phyloP scores from a whole-genome alignment of 2,329 filamentous ascomycete genomes.

The Emmonsiellopsis sp. region DNA sequence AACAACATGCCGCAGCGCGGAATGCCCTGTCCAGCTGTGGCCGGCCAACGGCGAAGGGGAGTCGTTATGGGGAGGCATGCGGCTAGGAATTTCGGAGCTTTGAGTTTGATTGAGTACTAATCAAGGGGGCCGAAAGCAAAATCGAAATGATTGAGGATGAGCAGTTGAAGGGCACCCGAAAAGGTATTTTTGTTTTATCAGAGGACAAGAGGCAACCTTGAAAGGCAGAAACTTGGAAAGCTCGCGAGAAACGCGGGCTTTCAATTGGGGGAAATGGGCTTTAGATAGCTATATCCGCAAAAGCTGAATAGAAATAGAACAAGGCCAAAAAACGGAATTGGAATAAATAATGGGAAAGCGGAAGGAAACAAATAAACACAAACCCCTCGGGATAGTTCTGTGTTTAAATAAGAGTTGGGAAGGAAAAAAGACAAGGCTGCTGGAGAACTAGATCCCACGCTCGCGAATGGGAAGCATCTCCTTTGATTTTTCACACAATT shows the following conservation, averaged over 20 bases:
- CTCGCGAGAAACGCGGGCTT: background rate
- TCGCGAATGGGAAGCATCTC: background rate
- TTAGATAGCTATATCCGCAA: background rate
- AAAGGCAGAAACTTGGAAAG: background rate
- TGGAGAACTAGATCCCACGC: background rate
- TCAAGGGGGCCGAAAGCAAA: background rate
- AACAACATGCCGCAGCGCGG: background rate
- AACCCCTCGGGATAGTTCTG: background rate
- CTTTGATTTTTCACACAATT: background rate
- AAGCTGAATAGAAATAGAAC: background rate
- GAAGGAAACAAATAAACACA: background rate
- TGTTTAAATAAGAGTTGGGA: background rate
- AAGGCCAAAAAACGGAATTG: background rate
- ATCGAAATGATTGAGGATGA: background rate
- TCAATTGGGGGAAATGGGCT: background rate
- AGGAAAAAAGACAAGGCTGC: background rate
- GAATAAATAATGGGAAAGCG: background rate
- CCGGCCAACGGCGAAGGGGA: background rate
- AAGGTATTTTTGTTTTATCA: background rate
- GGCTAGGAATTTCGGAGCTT: background rate
- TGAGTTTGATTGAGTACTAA: background rate
- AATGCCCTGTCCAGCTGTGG: background rate
- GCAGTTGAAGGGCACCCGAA: background rate
- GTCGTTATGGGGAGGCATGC: conserved; percentile 5
- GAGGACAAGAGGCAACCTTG: background rate